Evolutionary conservation across 225 moss, liverwort and hornwort species (phyloP).

Genomic region (Physcomitrium patens): DNA sequence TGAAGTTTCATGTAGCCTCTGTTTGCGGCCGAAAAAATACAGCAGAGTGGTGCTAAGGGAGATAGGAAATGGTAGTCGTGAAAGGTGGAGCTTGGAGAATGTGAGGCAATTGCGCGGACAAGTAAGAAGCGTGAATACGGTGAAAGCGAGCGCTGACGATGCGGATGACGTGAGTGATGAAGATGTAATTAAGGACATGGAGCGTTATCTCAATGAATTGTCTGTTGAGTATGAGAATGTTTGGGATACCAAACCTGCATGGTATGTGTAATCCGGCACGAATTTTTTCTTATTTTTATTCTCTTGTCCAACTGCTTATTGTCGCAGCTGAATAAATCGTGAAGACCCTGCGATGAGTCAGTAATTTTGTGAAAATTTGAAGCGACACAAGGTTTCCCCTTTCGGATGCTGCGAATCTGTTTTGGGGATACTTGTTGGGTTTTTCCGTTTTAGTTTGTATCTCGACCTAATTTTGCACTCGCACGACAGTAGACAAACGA

Average conservation of each 20-base stretch:
- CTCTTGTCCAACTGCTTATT: not conserved
- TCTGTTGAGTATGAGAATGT: constrained; percentile 98
- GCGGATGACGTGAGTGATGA: constrained; percentile 46
- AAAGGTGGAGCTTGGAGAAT: constrained; percentile 21
- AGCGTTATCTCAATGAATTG: constrained; percentile 74
- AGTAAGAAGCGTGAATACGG: constrained; percentile 19
- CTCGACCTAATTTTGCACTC: not conserved
- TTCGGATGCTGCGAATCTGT: not conserved
- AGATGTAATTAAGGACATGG: constrained; percentile 84
- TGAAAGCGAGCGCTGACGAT: constrained; percentile 39
- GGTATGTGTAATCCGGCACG: constrained; percentile 49
- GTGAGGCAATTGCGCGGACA: not conserved
- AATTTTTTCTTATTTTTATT: not conserved
- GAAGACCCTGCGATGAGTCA: not conserved
- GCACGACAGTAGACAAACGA: not conserved
- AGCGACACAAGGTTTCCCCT: not conserved
- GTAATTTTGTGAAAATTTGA: not conserved
- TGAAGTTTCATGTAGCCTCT: not conserved
- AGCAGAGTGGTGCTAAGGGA: not conserved
- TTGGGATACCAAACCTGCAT: constrained; percentile 97
- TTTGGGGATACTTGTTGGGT: not conserved
- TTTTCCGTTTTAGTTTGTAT: not conserved
- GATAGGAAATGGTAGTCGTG: not conserved
- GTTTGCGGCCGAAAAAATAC: not conserved
- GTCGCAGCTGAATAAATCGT: not conserved